Evolutionary conservation across 306 rosid species (phyloP).

Genomic region (Boehmeria nivea): DNA sequence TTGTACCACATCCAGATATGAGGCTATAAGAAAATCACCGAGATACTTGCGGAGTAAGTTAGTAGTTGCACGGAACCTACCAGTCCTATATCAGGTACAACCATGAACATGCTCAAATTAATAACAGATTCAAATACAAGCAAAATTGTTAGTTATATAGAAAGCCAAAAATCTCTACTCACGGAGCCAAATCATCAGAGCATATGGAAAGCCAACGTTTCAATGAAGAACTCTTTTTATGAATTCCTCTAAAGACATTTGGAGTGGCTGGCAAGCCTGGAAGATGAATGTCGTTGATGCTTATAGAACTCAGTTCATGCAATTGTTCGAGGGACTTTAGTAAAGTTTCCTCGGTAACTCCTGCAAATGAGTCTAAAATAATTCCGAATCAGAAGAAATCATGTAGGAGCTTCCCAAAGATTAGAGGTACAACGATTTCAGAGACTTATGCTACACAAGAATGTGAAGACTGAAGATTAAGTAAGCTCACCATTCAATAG

Average conservation of each 20-base stretch:
- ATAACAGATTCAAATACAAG: neutral
- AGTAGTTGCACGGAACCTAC: constrained; percentile 46
- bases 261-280: constrained; percentile 79
- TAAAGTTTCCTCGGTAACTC: constrained; percentile 53
- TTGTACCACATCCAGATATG: constrained; percentile 69
- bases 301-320: constrained; percentile 42
- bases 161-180: constrained; percentile 22
- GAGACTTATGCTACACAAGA: constrained; percentile 20
- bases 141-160: neutral
- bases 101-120: constrained; percentile 16
- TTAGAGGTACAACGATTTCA: too few relatives aligned
- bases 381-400: too few relatives aligned
- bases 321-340: constrained; percentile 51
- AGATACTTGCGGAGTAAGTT: constrained; percentile 91
- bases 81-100: constrained; percentile 59
- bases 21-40: constrained; percentile 85
- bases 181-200: constrained; percentile 70
- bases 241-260: constrained; percentile 77
- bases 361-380: constrained; percentile 62
- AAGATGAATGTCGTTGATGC: constrained; percentile 51
- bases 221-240: constrained; percentile 75
- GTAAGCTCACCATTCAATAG: constrained; percentile 66
- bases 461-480: constrained; percentile 11
- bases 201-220: constrained; percentile 97
- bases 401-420: too few relatives aligned